Percentiles rank a stretch among this genome's conserved stretches.
Evolutionary conservation across 306 rosid species (phyloP).

Genomic region (Lablab purpureus): DNA sequence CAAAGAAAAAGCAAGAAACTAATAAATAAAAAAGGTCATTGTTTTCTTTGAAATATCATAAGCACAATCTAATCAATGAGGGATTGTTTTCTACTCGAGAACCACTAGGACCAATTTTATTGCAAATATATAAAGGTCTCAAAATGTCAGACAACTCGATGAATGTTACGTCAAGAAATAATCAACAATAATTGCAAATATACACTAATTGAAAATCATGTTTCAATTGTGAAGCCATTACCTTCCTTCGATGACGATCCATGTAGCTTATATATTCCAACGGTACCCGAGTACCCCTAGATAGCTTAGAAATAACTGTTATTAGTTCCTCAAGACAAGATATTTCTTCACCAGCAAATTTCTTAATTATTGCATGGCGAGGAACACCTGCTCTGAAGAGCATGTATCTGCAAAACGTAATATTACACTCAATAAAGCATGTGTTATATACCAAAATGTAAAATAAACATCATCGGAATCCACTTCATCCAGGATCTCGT

Average conservation of each 20-base stretch:
- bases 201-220: slow-evolving; percentile 11
- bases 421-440: slow-evolving; percentile 41
- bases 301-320: slow-evolving; percentile 73
- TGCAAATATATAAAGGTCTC: slow-evolving; percentile 7
- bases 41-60: slow-evolving; percentile 30
- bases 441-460: slow-evolving; percentile 27
- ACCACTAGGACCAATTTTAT: slow-evolving; percentile 18
- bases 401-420: slow-evolving; percentile 76
- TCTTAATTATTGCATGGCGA: slow-evolving; percentile 93
- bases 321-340: slow-evolving; percentile 74
- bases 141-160: slow-evolving; percentile 20
- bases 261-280: slow-evolving; percentile 78
- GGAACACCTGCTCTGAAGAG: slow-evolving; percentile 93
- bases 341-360: slow-evolving; percentile 94
- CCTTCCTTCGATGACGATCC: slow-evolving; percentile 97
- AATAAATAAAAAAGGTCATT: slow-evolving; percentile 12
- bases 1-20: slow-evolving; percentile 32
- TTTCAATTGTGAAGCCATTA: slow-evolving; percentile 40
- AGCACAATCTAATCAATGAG: slow-evolving; percentile 24
- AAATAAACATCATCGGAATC: slow-evolving; percentile 26
- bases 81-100: neutral
- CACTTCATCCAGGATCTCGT: slow-evolving; percentile 14
- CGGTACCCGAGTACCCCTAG: slow-evolving; percentile 91
- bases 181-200: slow-evolving; percentile 30
- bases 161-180: slow-evolving; percentile 11